Conservation (phyloP, 2,329 filamentous ascomycete genomes). For the Aspergillus alliaceus region DNA sequence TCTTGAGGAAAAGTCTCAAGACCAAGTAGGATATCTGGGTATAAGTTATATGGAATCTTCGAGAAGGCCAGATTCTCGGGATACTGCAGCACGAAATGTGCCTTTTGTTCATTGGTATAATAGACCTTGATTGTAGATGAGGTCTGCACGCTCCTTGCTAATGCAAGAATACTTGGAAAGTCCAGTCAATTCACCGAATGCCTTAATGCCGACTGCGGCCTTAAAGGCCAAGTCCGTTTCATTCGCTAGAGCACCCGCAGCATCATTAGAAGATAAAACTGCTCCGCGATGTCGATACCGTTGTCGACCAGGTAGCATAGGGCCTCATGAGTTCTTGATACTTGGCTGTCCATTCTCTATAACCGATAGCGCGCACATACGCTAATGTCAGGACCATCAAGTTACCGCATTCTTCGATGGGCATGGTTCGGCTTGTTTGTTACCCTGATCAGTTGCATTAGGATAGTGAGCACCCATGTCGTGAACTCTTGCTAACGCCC, state of each 20-base stretch:
- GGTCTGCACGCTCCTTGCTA: slow-evolving; percentile 35
- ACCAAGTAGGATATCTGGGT: slow-evolving; percentile 40
- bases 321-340: slow-evolving; percentile 36
- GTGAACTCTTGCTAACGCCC: slow-evolving; percentile 42
- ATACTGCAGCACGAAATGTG: slow-evolving; percentile 45
- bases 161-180: slow-evolving; percentile 36
- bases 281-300: slow-evolving; percentile 39
- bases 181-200: slow-evolving; percentile 43
- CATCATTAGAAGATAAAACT: slow-evolving; percentile 46
- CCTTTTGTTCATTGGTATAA: slow-evolving; percentile 35
- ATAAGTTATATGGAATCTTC: slow-evolving; percentile 45
- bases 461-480: slow-evolving; percentile 45
- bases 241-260: slow-evolving; percentile 41
- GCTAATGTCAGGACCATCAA: slow-evolving; percentile 40
- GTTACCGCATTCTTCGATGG: slow-evolving; percentile 44
- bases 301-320: slow-evolving; percentile 44
- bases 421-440: slow-evolving; percentile 42
- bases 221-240: slow-evolving; percentile 51
- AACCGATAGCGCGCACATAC: slow-evolving; percentile 40
- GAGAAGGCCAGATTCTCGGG: slow-evolving; percentile 32
- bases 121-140: slow-evolving; percentile 36
- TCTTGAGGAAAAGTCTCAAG: slow-evolving; percentile 38
- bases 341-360: slow-evolving; percentile 36
- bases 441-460: slow-evolving; percentile 41
- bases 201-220: slow-evolving; percentile 48